phyloP scores from a whole-genome alignment of 2,329 filamentous ascomycete species.

The Diaporthe sp. region DNA sequence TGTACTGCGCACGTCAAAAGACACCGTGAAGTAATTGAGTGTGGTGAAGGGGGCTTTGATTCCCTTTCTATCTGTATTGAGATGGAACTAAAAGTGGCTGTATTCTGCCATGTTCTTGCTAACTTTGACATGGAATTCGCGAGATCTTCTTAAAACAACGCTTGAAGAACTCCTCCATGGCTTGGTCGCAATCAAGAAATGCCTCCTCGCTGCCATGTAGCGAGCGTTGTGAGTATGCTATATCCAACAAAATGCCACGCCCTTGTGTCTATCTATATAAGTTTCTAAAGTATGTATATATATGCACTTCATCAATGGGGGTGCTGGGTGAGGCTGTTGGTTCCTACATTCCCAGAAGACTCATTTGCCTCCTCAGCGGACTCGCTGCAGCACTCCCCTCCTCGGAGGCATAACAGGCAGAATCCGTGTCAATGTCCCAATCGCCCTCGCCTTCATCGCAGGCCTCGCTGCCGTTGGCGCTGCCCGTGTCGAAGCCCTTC shows the following conservation, averaged over 20 bases:
- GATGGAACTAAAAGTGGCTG: not conserved
- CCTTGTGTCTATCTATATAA: conserved; percentile 29
- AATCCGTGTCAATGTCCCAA: conserved; percentile 97
- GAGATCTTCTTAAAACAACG: conserved; percentile 8
- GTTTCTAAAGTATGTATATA: conserved; percentile 22
- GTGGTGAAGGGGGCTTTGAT: not conserved
- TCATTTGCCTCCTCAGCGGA: conserved; percentile 80
- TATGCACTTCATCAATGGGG: conserved; percentile 9
- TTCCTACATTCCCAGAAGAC: conserved; percentile 71
- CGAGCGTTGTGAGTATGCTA: conserved; percentile 24
- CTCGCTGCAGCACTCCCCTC: conserved; percentile 77
- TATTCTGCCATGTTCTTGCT: not conserved
- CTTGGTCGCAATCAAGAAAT: not conserved
- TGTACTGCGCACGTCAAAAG: not conserved
- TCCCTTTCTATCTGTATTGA: conserved; percentile 7
- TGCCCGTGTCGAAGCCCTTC: conserved; percentile 81
- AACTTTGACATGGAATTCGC: not conserved
- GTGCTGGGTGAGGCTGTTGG: not conserved
- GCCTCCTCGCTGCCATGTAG: conserved; percentile 32
- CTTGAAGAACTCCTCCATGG: conserved; percentile 9
- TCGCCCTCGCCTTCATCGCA: conserved; percentile 72
- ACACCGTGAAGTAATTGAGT: not conserved
- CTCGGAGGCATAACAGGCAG: conserved; percentile 77
- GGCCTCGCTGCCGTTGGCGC: conserved; percentile 48
- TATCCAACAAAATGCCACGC: conserved; percentile 31